A percentile compares a stretch with the other conserved stretches of the same genome.
These are phyloP conservation scores for Royoungia palumana DNA, from an alignment of 768 basidiomycete species.

Conservation along the genomic window DNA sequence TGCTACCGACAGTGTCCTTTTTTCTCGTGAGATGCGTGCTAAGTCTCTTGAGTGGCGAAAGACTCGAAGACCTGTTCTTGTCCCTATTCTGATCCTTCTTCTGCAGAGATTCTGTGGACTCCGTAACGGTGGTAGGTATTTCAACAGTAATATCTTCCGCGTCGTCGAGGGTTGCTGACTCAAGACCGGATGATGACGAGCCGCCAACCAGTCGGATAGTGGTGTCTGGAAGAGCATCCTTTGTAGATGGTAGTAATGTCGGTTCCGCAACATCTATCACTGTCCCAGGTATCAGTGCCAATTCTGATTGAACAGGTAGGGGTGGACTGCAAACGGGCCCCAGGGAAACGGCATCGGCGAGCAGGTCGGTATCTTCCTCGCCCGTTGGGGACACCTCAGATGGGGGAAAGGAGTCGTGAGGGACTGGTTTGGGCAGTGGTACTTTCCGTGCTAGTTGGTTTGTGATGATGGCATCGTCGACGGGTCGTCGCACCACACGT, in stretches of 20 bases:
- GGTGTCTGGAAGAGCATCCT: conserved; percentile 31
- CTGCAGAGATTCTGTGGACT: conserved; percentile 22
- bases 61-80: conserved; percentile 51
- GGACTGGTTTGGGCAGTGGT: conserved; percentile 5
- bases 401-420: conserved; percentile 17
- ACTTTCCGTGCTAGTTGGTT: conserved; percentile 12
- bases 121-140: conserved; percentile 32
- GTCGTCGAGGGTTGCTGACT: conserved; percentile 30
- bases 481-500: conserved; percentile 37
- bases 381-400: conserved; percentile 18
- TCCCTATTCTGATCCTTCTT: conserved; percentile 41
- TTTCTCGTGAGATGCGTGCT: conserved; percentile 45
- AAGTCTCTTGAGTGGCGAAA: conserved; percentile 56
- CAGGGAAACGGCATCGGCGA: conserved; percentile 43
- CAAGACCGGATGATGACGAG: conserved; percentile 37
- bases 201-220: conserved; percentile 62
- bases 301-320: conserved; percentile 13
- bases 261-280: conserved; percentile 8
- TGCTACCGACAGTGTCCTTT: conserved; percentile 48
- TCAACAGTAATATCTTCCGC: conserved; percentile 36
- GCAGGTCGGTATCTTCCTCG: conserved; percentile 46
- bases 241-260: conserved; percentile 5
- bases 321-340: conserved; percentile 32
- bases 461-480: conserved; percentile 11
- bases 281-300: conserved; percentile 1